These are phyloP conservation scores for Oxytropis ochrocephala DNA, from an alignment of 306 rosid species.

Conservation along the genomic window DNA sequence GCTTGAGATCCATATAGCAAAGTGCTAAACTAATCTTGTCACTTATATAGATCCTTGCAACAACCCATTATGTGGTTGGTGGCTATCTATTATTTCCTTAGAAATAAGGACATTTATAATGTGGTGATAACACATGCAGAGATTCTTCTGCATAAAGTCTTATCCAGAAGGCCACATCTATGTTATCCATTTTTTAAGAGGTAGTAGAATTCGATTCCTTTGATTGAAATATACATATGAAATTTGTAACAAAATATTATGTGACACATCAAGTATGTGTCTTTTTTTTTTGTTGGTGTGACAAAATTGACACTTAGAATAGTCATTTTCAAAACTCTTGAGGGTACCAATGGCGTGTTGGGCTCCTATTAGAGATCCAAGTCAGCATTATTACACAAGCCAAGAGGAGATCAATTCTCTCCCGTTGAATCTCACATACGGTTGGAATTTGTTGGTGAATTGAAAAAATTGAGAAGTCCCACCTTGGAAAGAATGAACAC, in stretches of 20 bases:
- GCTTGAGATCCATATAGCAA: background rate
- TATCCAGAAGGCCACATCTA: background rate
- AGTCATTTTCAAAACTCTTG: too few species aligned
- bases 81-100: background rate
- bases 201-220: background rate
- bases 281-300: too few species aligned
- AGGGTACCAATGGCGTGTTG: too few species aligned
- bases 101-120: background rate
- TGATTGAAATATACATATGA: background rate
- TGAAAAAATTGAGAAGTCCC: too few species aligned
- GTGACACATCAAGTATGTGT: background rate
- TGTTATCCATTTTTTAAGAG: background rate
- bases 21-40: background rate
- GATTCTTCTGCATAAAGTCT: background rate
- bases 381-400: too few species aligned
- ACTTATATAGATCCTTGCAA: background rate
- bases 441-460: too few species aligned
- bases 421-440: too few species aligned
- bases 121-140: background rate
- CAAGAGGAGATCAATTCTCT: too few species aligned
- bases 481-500: too few species aligned
- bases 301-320: too few species aligned
- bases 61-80: background rate
- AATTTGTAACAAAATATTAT: background rate
- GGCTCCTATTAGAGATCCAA: too few species aligned